Evolutionary conservation across 2,329 filamentous ascomycete genomes (phyloP).

Genomic region (Sclerotinia glacialis): DNA sequence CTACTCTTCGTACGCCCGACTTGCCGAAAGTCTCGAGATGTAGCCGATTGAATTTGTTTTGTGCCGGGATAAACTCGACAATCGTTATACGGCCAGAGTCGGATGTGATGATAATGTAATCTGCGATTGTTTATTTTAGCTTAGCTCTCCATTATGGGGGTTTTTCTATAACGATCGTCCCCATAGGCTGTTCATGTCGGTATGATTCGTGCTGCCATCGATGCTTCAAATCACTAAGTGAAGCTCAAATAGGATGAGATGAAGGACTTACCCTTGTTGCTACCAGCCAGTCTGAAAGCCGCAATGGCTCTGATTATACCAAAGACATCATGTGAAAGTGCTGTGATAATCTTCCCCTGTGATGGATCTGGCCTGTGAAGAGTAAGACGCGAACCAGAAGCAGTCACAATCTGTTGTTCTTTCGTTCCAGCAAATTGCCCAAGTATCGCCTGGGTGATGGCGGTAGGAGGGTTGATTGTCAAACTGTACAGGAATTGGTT

Average conservation of each 20-base stretch:
- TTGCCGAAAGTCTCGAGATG: constrained; percentile 98
- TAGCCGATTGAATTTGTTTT: constrained; percentile 83
- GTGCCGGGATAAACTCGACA: constrained; percentile 81
- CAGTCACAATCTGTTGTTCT: constrained; percentile 96
- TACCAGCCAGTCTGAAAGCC: constrained; percentile 87
- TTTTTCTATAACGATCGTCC: constrained; percentile 25
- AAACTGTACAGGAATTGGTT: constrained; percentile 99
- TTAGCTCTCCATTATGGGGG: constrained; percentile 26
- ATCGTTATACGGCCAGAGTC: constrained; percentile 95
- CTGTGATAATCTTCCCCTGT: constrained; percentile 79
- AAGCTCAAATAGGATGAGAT: constrained; percentile 46
- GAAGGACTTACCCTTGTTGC: constrained; percentile 81
- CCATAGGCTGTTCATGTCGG: constrained; percentile 35
- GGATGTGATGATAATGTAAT: constrained; percentile 92
- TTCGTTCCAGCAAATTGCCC: constrained; percentile 95
- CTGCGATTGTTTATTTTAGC: constrained; percentile 49
- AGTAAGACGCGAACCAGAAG: constrained; percentile 83
- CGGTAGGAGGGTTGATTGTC: constrained; percentile 89
- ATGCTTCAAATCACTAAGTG: constrained; percentile 72
- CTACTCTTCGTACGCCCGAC: constrained; percentile 86
- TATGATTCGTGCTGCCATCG: constrained; percentile 48
- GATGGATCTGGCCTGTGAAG: constrained; percentile 82
- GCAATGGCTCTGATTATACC: constrained; percentile 89
- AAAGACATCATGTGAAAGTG: constrained; percentile 92
- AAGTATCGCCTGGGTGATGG: constrained; percentile 84